These are phyloP conservation scores for Entomortierella lignicola DNA, from an alignment of 192 early-diverging fungal species.

Conservation along the genomic window DNA sequence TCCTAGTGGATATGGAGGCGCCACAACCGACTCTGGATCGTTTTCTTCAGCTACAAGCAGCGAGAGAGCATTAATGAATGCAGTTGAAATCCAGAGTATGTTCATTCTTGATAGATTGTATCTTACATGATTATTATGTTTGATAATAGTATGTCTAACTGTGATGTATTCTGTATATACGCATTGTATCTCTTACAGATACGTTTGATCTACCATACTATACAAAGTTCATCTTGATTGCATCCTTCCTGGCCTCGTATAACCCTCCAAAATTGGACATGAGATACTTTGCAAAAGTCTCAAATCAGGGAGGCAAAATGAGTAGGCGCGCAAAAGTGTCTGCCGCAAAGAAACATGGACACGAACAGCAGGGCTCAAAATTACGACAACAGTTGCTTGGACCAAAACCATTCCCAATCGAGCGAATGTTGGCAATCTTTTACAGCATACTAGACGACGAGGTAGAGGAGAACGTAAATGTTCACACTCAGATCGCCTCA, in stretches of 20 bases:
- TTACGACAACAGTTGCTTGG: conserved; percentile 90
- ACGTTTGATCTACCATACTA: conserved; percentile 86
- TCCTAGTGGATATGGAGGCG: too few species aligned
- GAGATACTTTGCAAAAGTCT: conserved; percentile 83
- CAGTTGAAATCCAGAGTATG: conserved; percentile 38
- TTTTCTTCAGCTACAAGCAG: conserved; percentile 6
- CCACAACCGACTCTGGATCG: neutral
- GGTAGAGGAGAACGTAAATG: conserved; percentile 79
- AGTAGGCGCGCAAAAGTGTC: conserved; percentile 58
- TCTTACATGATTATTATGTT: too few species aligned
- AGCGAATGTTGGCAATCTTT: conserved; percentile 97
- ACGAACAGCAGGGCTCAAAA: conserved; percentile 46
- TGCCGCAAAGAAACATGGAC: conserved; percentile 44
- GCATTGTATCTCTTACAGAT: conserved; percentile 28
- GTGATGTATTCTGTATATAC: neutral
- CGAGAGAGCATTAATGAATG: conserved; percentile 37
- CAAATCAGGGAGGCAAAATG: conserved; percentile 56
- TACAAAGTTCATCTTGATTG: conserved; percentile 90
- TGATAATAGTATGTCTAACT: too few species aligned
- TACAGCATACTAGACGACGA: conserved; percentile 85
- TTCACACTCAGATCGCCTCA: conserved; percentile 85
- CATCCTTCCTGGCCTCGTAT: conserved; percentile 92
- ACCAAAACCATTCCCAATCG: conserved; percentile 93
- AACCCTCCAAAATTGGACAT: conserved; percentile 90
- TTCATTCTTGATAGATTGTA: too few species aligned